Evolutionary conservation across 164 flowering plant genomes (phyloP), one percentile per base, ranked within the genome.

Genomic region (Nelumbo lutea): DNA sequence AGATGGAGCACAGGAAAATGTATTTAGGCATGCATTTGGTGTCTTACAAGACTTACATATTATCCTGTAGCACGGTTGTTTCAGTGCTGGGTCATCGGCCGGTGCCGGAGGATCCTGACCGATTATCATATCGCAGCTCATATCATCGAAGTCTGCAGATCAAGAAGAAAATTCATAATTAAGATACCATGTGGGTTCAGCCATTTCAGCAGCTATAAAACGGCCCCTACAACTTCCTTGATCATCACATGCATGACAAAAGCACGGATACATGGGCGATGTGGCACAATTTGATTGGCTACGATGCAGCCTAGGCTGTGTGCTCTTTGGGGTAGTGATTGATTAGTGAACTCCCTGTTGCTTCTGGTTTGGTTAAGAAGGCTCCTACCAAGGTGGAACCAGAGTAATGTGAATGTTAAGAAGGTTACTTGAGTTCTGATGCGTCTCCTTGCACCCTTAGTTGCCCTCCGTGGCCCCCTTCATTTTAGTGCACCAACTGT

Each of bases 121-220:
- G 71, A 83, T 93, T 68, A 86, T 84, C 91, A 96, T 90, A 53
- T 91, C 86, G 59, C 99, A 96, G 66, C 99, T 96, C 98, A 90
- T 90, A 70, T 96, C 98, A 27, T 96, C 98, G 76, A 93, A 96
- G 82, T 96, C 99, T 96, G 86, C 78, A 83, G 61, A 47, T 59
- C 3, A 52, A 41, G 27, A 58, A 59, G 1, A 40, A 42, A 51
- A 13, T 55, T 6, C 0, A 69, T 14, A 69, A 72, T 60, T 27
- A 71, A 6, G 41, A 68, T 1, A 11, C 6, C 3, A 8, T n/a
- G 7, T 27, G 41, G n/a, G 38, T 2, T n/a, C 7, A 38, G 42
- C n/a, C n/a, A 5, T 27, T 8, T n/a, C 48, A 46, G 48, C 48
- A 4, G 48, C 48, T 43, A 69, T 61, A 46, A 70, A 75, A 62